phyloP scores from a whole-genome alignment of 257 asterid genomes.

The Solanum acaule region DNA sequence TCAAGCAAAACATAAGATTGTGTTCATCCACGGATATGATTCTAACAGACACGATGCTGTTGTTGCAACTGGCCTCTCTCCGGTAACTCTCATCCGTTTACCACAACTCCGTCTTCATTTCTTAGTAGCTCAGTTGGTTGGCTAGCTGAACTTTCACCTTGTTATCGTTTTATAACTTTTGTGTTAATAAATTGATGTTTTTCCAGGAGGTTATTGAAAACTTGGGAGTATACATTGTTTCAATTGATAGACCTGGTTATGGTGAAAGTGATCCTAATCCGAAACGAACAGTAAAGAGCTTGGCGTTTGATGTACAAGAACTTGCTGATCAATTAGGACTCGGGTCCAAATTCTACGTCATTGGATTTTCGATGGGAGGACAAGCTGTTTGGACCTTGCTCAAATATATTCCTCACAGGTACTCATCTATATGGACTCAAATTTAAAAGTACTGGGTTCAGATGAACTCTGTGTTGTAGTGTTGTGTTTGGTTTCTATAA shows the following conservation, averaged over 20 bases:
- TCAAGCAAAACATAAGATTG: slow-evolving; percentile 53
- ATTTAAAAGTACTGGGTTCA: background rate
- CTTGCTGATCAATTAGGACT: slow-evolving; percentile 82
- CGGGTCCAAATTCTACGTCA: slow-evolving; percentile 60
- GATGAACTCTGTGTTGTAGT: background rate
- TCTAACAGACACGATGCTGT: slow-evolving; percentile 35
- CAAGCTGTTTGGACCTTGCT: slow-evolving; percentile 77
- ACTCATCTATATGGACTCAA: background rate
- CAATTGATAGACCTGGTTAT: slow-evolving; percentile 91
- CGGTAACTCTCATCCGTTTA: slow-evolving; percentile 21
- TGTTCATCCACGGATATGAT: slow-evolving; percentile 61
- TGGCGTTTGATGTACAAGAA: slow-evolving; percentile 65
- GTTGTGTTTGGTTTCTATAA: background rate
- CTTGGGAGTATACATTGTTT: slow-evolving; percentile 55
- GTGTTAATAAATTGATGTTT: background rate
- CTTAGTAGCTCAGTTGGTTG: background rate
- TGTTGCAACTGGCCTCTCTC: slow-evolving; percentile 34
- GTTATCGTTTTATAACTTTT: background rate
- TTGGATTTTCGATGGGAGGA: slow-evolving; percentile 90
- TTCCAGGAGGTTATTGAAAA: slow-evolving; percentile 54
- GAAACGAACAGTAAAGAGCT: slow-evolving; percentile 42
- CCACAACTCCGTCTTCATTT: background rate
- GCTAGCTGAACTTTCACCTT: background rate
- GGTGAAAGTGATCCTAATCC: slow-evolving; percentile 94
- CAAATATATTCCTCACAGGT: slow-evolving; percentile 94